Base-by-base conservation (phyloP, 2,329 filamentous ascomycete species). In the Penicillium olsonii region DNA sequence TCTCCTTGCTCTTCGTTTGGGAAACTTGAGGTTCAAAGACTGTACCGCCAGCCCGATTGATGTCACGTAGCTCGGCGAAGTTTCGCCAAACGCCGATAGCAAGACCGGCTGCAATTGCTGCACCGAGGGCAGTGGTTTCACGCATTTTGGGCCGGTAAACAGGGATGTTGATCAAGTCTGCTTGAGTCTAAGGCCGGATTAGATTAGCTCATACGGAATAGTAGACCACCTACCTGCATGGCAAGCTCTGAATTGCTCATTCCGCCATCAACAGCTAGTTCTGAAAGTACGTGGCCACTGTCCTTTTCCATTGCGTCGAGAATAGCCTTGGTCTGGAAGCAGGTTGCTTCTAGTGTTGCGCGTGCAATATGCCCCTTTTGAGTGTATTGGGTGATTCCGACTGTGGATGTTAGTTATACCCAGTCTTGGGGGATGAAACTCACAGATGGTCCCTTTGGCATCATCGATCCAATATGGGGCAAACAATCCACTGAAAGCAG, bases 391-490 rank as follows among this genome's bases (percentile, higher is more conserved):
- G 90, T 94, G 54, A 95, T 85, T 33, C 90, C 90, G 63, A 92
- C 84, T 84, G 55, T 19, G 37, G 31, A 17, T 5, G 48, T 57
- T 42, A 61, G 52, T 33, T 3, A 26, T n/a, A n/a, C n/a, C n/a
- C n/a, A 19, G 22, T 19, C n/a, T 11, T 8, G 11, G 12, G 12
- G 27, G 29, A 22, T 19, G 15, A 41, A 11, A 72, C 79, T 73
- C 75, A 84, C 82, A 92, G 42, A 94, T 84, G 4, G 90, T 95
- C 45, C 91, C 91, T 68, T 91, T 87, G n/a, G 90, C 90, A 70
- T 95, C 89, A 67, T 95, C 90, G 55, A 95, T 92, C 91, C 91
- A 96, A 71, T 96, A 95, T 0, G 91, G 91, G 1, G 91, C 91
- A 68, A 95, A 95, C 2, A 96, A 80, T 38, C 91, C 91, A 67